Evolutionary conservation across 1,284 basidiomycete genomes (phyloP).

Genomic region (Sporisorium exsertum): DNA sequence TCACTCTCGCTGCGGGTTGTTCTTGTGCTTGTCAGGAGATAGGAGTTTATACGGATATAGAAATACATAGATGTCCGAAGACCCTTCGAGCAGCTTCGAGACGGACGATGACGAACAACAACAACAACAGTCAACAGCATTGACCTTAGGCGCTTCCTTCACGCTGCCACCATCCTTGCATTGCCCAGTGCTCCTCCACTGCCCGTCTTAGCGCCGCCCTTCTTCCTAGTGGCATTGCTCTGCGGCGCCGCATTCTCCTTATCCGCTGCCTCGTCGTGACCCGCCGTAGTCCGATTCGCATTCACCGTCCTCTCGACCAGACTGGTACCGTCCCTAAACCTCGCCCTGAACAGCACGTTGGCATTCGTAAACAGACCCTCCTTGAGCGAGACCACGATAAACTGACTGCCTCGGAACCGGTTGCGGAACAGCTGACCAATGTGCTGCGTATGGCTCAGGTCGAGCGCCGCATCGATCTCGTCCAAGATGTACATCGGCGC

Average conservation of each 20-base stretch:
- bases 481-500: slow-evolving; percentile 99
- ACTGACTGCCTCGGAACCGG: slow-evolving; percentile 97
- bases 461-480: slow-evolving; percentile 96
- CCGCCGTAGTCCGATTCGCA: slow-evolving; percentile 40
- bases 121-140: too few relatives aligned
- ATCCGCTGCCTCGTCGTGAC: slow-evolving; percentile 23
- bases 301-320: slow-evolving; percentile 77
- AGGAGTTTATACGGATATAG: slow-evolving; percentile 6
- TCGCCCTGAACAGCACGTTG: slow-evolving; percentile 92
- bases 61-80: slow-evolving; percentile 15
- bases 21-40: too few relatives aligned
- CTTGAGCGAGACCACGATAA: slow-evolving; percentile 97
- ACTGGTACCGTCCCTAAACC: slow-evolving; percentile 91
- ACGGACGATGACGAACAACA: too few relatives aligned
- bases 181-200: slow-evolving; percentile 1
- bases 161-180: slow-evolving; percentile 27
- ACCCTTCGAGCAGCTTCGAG: slow-evolving; percentile 1
- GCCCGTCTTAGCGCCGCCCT: slow-evolving; percentile 9
- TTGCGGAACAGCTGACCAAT: slow-evolving; percentile 95
- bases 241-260: slow-evolving; percentile 35
- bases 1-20: background rate
- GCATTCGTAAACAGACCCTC: slow-evolving; percentile 96
- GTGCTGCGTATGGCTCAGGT: slow-evolving; percentile 93
- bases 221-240: slow-evolving; percentile 14
- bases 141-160: background rate